Conservation (phyloP, 2,329 filamentous ascomycete species). For the Colletotrichum lini region DNA sequence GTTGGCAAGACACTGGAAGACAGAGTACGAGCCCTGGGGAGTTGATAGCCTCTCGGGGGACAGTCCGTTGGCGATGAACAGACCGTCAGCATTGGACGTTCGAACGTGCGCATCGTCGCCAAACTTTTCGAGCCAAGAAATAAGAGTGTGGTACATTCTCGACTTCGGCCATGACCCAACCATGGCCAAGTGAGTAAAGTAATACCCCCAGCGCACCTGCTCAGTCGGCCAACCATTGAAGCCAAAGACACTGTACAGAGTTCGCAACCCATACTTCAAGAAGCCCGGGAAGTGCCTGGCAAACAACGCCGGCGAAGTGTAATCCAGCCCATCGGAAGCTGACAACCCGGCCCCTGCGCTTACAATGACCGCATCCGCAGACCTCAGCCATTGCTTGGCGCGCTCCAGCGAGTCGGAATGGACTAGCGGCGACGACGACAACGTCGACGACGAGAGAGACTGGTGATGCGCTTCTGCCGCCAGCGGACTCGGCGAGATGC, state of each 20-base stretch:
- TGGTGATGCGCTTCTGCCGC: constrained; percentile 6
- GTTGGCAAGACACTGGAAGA: constrained; percentile 50
- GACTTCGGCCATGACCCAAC: constrained; percentile 48
- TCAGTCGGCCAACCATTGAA: constrained; percentile 49
- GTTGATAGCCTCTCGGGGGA: constrained; percentile 46
- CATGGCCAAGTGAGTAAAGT: constrained; percentile 50
- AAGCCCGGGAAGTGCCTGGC: constrained; percentile 50
- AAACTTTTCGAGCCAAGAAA: constrained; percentile 38
- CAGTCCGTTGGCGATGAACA: constrained; percentile 50
- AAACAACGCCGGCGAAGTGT: constrained; percentile 51
- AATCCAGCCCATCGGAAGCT: constrained; percentile 52
- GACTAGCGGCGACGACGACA: background rate
- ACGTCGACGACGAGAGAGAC: too few relatives aligned
- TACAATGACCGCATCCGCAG: constrained; percentile 48
- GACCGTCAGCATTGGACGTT: constrained; percentile 52
- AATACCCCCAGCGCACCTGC: constrained; percentile 51
- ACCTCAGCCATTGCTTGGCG: constrained; percentile 46
- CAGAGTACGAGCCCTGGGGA: constrained; percentile 50
- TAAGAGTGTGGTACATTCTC: constrained; percentile 42
- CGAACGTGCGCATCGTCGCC: constrained; percentile 44
- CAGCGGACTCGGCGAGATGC: constrained; percentile 10
- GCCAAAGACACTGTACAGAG: constrained; percentile 53
- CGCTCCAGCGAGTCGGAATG: constrained; percentile 24
- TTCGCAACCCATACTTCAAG: constrained; percentile 46
- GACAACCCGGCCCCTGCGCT: constrained; percentile 53